Base-by-base conservation (phyloP, 31 red algal species). In the Bonnemaisonia californica region DNA sequence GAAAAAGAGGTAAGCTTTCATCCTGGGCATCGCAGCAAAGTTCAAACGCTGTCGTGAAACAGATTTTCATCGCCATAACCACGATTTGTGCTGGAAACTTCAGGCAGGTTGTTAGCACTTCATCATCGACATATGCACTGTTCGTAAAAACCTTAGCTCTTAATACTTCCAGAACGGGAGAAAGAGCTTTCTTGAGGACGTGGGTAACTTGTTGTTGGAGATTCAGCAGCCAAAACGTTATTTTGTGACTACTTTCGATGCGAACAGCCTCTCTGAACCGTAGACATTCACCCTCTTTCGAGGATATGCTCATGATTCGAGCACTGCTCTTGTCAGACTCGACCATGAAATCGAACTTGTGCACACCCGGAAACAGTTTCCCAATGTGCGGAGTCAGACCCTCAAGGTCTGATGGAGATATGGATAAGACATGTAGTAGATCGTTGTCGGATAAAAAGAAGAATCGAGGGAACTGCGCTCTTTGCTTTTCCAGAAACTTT, bases 401-500 rank as follows among this genome's bases (percentile, higher is more conserved):
- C 11, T 80, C 92, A 69, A 85, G 55, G 75, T 81, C 65, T 48
- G 39, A 28, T 37, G 48, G 32, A 19, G 80, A 45, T 19, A 86
- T 45, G 57, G 92, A 89, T 22, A 94, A 59, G 28, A 94, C 81
- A 60, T 89, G 81, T 19, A 94, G 70, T 23, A 94, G 69, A 57
- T 89, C 92, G 39, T 77, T 77, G 22, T 94, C 92, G 47, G 85
- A 89, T 28, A 94, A 61, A 41, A 89, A 94, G 51, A 89, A 94
- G 66, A 89, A 94, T 69, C 92, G 34, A n/a, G 92, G 85, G 67
- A 89, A 94, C 47, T 63, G 57, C 33, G 70, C 48, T 54, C 92
- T 54, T 76, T 94, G 92, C 41, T 33, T 75, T 78, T 94, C 92
- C 57, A 94, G 42, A 77, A 86, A 94, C 34, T 71, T 82, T 28